A percentile compares a stretch with the other conserved stretches of the same genome.
These are phyloP conservation scores for Hibiscus trionum DNA, from an alignment of 345 rosid species.

Conservation along the genomic window DNA sequence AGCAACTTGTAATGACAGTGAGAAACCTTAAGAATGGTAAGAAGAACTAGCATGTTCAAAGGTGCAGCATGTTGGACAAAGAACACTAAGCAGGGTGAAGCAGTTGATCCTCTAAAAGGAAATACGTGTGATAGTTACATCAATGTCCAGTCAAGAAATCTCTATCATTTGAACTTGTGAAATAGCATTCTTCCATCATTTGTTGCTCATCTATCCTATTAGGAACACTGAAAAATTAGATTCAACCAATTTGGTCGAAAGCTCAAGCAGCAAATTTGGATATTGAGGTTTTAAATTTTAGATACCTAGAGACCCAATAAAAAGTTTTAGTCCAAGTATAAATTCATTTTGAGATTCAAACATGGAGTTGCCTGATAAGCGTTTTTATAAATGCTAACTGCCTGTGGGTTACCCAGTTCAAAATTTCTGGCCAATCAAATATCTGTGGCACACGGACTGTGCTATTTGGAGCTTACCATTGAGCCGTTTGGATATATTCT, in stretches of 20 bases:
- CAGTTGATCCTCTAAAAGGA: conserved; percentile 9
- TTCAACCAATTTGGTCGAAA: neutral
- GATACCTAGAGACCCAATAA: neutral
- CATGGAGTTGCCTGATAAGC: neutral
- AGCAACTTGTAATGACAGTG: conserved; percentile 77
- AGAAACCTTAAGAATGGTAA: conserved; percentile 69
- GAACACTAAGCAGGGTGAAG: conserved; percentile 7
- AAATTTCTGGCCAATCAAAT: conserved; percentile 1
- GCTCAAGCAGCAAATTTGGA: neutral
- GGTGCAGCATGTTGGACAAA: conserved; percentile 1
- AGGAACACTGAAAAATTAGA: neutral
- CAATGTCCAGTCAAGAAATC: conserved; percentile 5
- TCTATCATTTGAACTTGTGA: neutral
- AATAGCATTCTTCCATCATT: neutral
- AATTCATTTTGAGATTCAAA: conserved; percentile 4
- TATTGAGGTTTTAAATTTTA: conserved; percentile 1
- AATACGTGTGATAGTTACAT: neutral
- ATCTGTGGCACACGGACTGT: neutral
- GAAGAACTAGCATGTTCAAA: conserved; percentile 36
- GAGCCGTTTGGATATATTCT: conserved; percentile 3
- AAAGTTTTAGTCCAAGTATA: neutral
- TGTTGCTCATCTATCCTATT: neutral
- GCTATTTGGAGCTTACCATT: neutral
- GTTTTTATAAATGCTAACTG: neutral
- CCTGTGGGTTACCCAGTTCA: conserved; percentile 1